Conservation (phyloP, 768 basidiomycete genomes). For the Austroboletus festivus region DNA sequence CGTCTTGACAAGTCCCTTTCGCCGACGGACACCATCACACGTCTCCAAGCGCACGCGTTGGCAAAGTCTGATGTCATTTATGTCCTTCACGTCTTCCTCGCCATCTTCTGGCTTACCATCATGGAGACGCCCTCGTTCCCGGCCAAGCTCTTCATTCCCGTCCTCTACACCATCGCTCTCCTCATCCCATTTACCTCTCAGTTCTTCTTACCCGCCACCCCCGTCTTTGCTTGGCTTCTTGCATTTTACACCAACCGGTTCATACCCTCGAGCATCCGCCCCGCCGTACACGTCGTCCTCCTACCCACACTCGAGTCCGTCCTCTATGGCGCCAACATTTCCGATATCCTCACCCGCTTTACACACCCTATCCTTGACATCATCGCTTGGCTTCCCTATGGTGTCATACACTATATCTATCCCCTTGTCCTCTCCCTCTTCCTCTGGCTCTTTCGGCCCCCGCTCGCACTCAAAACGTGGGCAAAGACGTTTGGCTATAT, state of each 20-base stretch:
- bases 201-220: constrained; percentile 86
- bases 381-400: constrained; percentile 95
- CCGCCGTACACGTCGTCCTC: constrained; percentile 84
- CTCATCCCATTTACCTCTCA: constrained; percentile 85
- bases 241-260: constrained; percentile 84
- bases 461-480: constrained; percentile 79
- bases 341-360: constrained; percentile 91
- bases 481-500: constrained; percentile 88
- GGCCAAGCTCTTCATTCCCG: constrained; percentile 72
- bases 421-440: constrained; percentile 86
- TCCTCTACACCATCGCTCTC: constrained; percentile 64
- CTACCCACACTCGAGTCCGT: constrained; percentile 94
- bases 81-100: constrained; percentile 59
- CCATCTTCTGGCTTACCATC: constrained; percentile 67
- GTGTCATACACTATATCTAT: constrained; percentile 84
- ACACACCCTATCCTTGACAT: constrained; percentile 92
- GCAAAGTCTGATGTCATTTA: constrained; percentile 57
- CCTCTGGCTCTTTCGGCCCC: constrained; percentile 86
- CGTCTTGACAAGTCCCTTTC: constrained; percentile 78
- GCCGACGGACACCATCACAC: constrained; percentile 59
- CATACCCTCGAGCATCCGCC: constrained; percentile 74
- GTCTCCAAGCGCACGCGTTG: constrained; percentile 57
- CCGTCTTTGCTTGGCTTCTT: constrained; percentile 83
- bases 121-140: constrained; percentile 72
- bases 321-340: constrained; percentile 96